Base-by-base conservation (phyloP, 2,329 filamentous ascomycete species). In the Trichoderma koningiopsis region DNA sequence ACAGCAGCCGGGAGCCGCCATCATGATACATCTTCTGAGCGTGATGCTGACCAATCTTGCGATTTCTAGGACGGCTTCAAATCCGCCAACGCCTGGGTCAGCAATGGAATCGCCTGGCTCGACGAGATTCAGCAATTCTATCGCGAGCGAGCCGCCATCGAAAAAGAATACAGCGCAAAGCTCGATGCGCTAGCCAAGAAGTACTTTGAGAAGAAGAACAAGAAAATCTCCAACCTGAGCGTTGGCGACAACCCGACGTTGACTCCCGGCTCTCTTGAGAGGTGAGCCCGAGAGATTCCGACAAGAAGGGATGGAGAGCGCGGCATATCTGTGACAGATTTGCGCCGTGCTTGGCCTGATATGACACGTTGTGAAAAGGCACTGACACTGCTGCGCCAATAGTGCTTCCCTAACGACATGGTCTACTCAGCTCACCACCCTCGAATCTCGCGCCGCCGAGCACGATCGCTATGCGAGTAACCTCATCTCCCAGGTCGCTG, bases 111-210 rank as follows among this genome's bases (percentile, higher is more conserved):
- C 79, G 85, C 88, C 73, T 99, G 95, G 95, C 89, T 99, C 70
- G 95, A 97, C 76, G 96, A 99, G 76, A 92, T 99, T 72, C 93
- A 99, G 80, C 90, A 93, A 77, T 99, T 98, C 84, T 99, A 98
- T 84, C 92, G 96, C 72, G 96, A 99, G 81, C 89, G 96, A 69
- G 93, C 93, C 77, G 89, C 85, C 43, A 97, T 99, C 79, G 96
- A 99, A 83, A 97, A 97, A 82, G 96, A 99, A 79, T 98, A 99
- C 80, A 92, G 93, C 75, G 87, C 91, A 72, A 98, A 95, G 81
- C 89, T 99, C 72, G 92, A 88, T 74, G 89, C 89, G 2, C 84
- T 99, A 62, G 96, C 95, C 68, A 97, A 96, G 84, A 97, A 96
- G 80, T 98, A 97, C 83, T 96, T 93, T 77, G 96, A 99, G 77